Evolutionary conservation across 139 green algal species (phyloP).

Genomic region (Chlorella vulgaris): DNA sequence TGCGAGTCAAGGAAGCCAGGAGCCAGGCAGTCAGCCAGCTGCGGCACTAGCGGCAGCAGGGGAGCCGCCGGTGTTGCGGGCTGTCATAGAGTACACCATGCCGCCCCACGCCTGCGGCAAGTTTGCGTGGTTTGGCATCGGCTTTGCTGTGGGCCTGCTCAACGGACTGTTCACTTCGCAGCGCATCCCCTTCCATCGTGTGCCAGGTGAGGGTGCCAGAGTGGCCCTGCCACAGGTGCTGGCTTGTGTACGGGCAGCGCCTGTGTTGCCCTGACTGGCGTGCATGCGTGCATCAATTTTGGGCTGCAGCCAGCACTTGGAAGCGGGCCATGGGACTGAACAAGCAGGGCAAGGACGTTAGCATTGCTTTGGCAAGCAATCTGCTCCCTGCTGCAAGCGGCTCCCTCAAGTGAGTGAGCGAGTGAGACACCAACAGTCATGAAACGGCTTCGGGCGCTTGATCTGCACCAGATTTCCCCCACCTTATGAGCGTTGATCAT

Average conservation of each 20-base stretch:
- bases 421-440: no score
- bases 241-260: no score
- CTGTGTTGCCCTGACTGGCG: no score
- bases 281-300: neutral
- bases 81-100: slow-evolving; percentile 51
- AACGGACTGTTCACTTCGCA: slow-evolving; percentile 55
- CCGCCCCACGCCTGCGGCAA: slow-evolving; percentile 62
- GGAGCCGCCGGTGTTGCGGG: slow-evolving; percentile 36
- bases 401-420: slow-evolving; percentile 46
- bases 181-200: slow-evolving; percentile 49
- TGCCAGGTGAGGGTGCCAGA: neutral
- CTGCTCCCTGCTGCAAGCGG: slow-evolving; percentile 46
- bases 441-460: no score
- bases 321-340: slow-evolving; percentile 68
- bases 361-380: slow-evolving; percentile 55
- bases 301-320: slow-evolving; percentile 50
- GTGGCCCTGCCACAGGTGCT: neutral
- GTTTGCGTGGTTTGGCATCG: slow-evolving; percentile 52
- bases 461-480: no score
- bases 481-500: neutral
- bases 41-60: neutral
- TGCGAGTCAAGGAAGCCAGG: no score
- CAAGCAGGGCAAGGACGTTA: slow-evolving; percentile 66
- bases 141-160: slow-evolving; percentile 58
- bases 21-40: no score